Evolutionary conservation across 805 yeast species (phyloP).

Genomic region (Candida xyloterini): DNA sequence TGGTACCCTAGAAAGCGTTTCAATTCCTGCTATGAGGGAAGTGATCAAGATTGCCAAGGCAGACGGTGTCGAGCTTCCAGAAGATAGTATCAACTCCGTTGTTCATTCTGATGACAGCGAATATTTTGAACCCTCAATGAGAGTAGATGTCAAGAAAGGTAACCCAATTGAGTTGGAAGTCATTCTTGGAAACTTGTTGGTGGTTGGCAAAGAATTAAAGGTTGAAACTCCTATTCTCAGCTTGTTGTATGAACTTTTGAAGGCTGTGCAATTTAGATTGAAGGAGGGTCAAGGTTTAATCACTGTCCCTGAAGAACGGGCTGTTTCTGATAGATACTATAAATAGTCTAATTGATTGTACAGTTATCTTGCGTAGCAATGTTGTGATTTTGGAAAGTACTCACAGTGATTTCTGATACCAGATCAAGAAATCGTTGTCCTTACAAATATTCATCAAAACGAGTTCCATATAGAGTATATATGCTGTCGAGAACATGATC

Average conservation of each 20-base stretch:
- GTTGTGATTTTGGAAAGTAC: neutral
- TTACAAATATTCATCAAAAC: no score
- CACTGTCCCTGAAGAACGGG: constrained; percentile 42
- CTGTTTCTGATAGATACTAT: constrained; percentile 23
- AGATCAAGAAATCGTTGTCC: no score
- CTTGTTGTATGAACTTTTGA: constrained; percentile 55
- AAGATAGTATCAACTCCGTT: constrained; percentile 44
- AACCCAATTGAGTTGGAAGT: constrained; percentile 71
- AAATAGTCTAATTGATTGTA: neutral
- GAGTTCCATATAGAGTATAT: no score
- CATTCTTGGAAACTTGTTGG: constrained; percentile 63
- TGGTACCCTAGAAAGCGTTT: constrained; percentile 40
- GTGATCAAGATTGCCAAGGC: constrained; percentile 63
- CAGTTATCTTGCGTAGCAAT: no score
- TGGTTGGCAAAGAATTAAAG: constrained; percentile 44
- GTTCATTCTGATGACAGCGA: constrained; percentile 55
- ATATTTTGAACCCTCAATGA: constrained; percentile 68
- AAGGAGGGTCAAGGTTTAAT: constrained; percentile 54
- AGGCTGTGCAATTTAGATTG: constrained; percentile 57
- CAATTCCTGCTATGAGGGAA: constrained; percentile 66
- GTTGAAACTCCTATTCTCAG: constrained; percentile 58
- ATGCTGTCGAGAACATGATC: no score
- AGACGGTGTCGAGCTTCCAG: constrained; percentile 56
- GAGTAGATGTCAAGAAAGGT: constrained; percentile 57
- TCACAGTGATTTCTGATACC: no score